phyloP scores from a whole-genome alignment of 768 basidiomycete genomes.

The Dioszegia aurantiaca region DNA sequence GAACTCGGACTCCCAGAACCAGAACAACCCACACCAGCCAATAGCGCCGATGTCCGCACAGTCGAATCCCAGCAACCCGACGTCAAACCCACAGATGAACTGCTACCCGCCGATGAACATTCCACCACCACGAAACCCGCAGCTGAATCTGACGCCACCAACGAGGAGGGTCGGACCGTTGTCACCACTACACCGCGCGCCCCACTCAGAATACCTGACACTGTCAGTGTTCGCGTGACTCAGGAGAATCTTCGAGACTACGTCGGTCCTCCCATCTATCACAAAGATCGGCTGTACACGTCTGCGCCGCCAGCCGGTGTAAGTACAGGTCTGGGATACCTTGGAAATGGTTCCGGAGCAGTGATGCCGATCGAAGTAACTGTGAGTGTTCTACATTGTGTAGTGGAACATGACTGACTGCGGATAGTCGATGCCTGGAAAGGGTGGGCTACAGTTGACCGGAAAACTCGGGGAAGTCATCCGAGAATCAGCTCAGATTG shows the following conservation, averaged over 20 bases:
- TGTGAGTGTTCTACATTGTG: constrained; percentile 55
- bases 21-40: constrained; percentile 51
- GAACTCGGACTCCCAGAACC: constrained; percentile 77
- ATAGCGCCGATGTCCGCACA: constrained; percentile 45
- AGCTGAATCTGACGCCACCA: constrained; percentile 24
- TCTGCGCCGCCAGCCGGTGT: constrained; percentile 82
- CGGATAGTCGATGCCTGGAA: constrained; percentile 86
- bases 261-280: constrained; percentile 91
- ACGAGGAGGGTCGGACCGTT: constrained; percentile 49
- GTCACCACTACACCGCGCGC: constrained; percentile 75
- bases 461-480: constrained; percentile 99
- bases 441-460: constrained; percentile 84
- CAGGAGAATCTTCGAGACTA: constrained; percentile 90
- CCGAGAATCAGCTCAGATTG: constrained; percentile 92
- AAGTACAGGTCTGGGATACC: constrained; percentile 88
- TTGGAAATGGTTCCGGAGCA: constrained; percentile 92
- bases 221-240: constrained; percentile 75
- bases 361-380: constrained; percentile 97
- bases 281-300: constrained; percentile 87
- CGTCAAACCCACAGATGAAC: constrained; percentile 51
- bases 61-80: constrained; percentile 61
- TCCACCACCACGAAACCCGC: constrained; percentile 29
- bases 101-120: constrained; percentile 44
- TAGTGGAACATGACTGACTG: not conserved
- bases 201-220: constrained; percentile 74